Conservation (phyloP, 2,329 filamentous ascomycete species). For the Botrytis porri region DNA sequence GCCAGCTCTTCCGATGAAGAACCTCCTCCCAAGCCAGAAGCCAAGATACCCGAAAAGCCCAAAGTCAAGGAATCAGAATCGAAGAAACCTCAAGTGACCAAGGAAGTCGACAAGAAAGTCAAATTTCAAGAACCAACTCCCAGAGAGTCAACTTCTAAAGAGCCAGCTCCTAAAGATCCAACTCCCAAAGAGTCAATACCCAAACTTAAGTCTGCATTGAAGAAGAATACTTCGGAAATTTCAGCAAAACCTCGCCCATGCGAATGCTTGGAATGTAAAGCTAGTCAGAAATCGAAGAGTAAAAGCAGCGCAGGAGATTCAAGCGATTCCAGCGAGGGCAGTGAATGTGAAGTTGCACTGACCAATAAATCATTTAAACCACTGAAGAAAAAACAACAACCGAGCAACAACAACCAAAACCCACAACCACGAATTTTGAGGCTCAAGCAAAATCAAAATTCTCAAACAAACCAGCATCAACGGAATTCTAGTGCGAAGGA, state of each 20-base stretch:
- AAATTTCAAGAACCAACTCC: conserved; percentile 7
- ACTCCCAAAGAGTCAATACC: neutral
- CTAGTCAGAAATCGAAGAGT: neutral
- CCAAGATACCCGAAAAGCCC: neutral
- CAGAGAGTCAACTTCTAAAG: neutral
- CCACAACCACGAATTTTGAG: neutral
- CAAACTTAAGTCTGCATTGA: conserved; percentile 16
- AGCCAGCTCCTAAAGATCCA: too few species aligned
- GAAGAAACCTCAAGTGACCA: neutral
- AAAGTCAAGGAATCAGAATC: neutral
- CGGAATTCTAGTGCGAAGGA: neutral
- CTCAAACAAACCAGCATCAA: neutral
- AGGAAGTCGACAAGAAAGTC: conserved; percentile 10
- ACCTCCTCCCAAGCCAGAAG: neutral
- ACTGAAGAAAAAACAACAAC: conserved; percentile 1
- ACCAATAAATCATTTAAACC: neutral
- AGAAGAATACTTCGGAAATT: neutral
- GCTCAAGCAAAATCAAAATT: neutral
- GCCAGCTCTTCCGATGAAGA: neutral
- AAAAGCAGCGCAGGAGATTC: conserved; percentile 17
- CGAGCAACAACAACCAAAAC: neutral
- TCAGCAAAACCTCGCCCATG: neutral
- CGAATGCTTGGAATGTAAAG: conserved; percentile 1
- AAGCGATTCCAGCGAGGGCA: conserved; percentile 9
- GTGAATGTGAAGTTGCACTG: neutral